A percentile compares a stretch with the other conserved stretches of the same genome.
Conservation (phyloP, 2,329 filamentous ascomycete genomes). For the Neodidymelliopsis sp. region DNA sequence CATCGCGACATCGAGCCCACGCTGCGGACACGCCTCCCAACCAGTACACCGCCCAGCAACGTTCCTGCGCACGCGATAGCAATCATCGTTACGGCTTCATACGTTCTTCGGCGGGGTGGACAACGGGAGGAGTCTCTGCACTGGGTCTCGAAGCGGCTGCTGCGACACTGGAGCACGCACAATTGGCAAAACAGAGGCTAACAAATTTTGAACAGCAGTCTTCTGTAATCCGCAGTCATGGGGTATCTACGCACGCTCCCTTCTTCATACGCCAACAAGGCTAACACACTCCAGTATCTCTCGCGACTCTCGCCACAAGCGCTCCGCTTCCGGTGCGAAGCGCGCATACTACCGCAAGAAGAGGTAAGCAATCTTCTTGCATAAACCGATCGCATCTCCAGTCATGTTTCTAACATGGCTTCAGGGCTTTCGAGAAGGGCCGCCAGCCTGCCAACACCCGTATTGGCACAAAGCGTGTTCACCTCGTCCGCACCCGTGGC, state of each 20-base stretch:
- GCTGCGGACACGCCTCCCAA: conserved; percentile 13
- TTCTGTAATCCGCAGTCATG: conserved; percentile 61
- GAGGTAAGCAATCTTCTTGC: conserved; percentile 56
- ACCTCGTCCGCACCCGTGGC: conserved; percentile 95
- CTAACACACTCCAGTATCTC: conserved; percentile 77
- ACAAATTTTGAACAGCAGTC: conserved; percentile 44
- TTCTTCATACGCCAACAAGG: conserved; percentile 16
- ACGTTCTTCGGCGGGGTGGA: conserved; percentile 20
- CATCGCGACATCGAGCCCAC: conserved; percentile 30
- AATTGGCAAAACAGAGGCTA: conserved; percentile 32
- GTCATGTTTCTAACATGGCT: conserved; percentile 65
- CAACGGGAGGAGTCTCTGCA: conserved; percentile 5
- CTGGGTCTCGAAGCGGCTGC: conserved; percentile 16
- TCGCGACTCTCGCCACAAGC: conserved; percentile 99
- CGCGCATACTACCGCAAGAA: conserved; percentile 66
- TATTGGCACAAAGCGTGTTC: conserved; percentile 96
- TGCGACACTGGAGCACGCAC: conserved; percentile 18
- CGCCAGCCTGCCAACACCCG: conserved; percentile 99
- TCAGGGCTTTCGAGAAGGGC: conserved; percentile 99
- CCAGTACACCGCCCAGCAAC: conserved; percentile 26
- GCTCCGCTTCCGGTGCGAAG: conserved; percentile 98
- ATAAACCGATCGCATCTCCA: conserved; percentile 69
- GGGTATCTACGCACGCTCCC: conserved; percentile 51
- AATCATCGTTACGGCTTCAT: conserved; percentile 21
- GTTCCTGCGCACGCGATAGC: conserved; percentile 32